These are phyloP conservation scores for Crithidia sp. DNA, from an alignment of 208 protist species.

Conservation along the genomic window DNA sequence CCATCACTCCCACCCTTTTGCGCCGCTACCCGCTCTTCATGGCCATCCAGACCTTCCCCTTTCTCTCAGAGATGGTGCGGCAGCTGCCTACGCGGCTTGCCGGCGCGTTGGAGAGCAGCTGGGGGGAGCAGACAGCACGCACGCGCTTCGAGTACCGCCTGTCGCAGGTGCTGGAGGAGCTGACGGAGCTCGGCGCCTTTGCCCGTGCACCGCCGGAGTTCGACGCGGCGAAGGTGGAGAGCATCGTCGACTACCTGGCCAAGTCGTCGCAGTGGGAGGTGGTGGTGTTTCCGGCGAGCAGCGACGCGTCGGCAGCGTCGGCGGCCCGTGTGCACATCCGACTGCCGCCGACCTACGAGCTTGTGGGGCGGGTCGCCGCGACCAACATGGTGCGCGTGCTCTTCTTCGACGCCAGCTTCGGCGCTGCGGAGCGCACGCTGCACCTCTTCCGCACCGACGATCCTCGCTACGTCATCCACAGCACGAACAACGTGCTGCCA, in stretches of 20 bases:
- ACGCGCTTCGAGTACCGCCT: constrained; percentile 71
- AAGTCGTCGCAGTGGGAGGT: constrained; percentile 25
- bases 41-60: constrained; percentile 59
- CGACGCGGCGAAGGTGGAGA: constrained; percentile 28
- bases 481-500: constrained; percentile 51
- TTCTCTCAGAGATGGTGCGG: constrained; percentile 53
- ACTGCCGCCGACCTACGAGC: constrained; percentile 68
- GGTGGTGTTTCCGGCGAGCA: constrained; percentile 28
- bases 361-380: constrained; percentile 49
- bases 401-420: constrained; percentile 48
- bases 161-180: constrained; percentile 48
- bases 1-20: constrained; percentile 71
- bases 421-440: constrained; percentile 63
- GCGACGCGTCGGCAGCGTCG: not conserved
- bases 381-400: constrained; percentile 70
- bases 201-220: constrained; percentile 37
- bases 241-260: constrained; percentile 38
- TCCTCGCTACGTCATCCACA: constrained; percentile 28
- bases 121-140: constrained; percentile 53
- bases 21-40: constrained; percentile 71
- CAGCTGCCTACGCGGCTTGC: constrained; percentile 52
- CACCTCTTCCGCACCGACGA: constrained; percentile 61
- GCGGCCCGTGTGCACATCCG: constrained; percentile 36
- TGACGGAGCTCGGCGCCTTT: constrained; percentile 72
- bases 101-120: constrained; percentile 54